phyloP scores from a whole-genome alignment of 1,284 basidiomycete species.

The Trametes hirsuta region DNA sequence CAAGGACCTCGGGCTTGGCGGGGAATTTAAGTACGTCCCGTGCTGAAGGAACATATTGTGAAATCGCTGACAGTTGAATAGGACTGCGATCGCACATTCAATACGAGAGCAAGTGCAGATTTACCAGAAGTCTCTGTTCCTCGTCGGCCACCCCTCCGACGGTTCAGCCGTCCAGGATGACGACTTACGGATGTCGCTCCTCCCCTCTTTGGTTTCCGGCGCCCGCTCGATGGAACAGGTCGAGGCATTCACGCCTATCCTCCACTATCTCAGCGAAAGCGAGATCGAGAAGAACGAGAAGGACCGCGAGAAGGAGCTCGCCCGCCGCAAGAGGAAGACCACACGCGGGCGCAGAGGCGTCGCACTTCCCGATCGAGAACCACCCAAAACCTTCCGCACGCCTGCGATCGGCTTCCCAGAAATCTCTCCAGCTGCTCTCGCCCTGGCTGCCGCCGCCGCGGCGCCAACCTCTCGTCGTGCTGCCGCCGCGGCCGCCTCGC shows the following conservation, averaged over 20 bases:
- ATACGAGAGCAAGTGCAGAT: constrained; percentile 95
- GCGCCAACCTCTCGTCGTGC: constrained; percentile 76
- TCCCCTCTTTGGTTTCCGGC: constrained; percentile 76
- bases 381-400: constrained; percentile 89
- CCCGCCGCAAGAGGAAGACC: constrained; percentile 83
- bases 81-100: constrained; percentile 93
- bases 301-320: constrained; percentile 91
- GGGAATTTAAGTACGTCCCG: constrained; percentile 84
- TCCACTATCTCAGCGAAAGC: constrained; percentile 87
- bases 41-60: constrained; percentile 1
- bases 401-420: constrained; percentile 85
- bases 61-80: constrained; percentile 35
- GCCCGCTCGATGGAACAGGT: constrained; percentile 79
- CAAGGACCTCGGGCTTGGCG: constrained; percentile 86
- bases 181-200: constrained; percentile 88
- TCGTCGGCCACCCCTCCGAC: constrained; percentile 87
- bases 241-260: constrained; percentile 82
- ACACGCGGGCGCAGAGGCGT: constrained; percentile 90
- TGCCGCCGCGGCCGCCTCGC: constrained; percentile 81
- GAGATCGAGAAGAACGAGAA: constrained; percentile 90
- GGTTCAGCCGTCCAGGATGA: constrained; percentile 86
- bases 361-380: constrained; percentile 90
- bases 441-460: constrained; percentile 62
- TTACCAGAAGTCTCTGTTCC: constrained; percentile 91
- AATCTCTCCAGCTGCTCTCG: constrained; percentile 68